Evolutionary conservation across 495 filamentous ascomycete genomes (phyloP).

Genomic region (Penicillium canariense): DNA sequence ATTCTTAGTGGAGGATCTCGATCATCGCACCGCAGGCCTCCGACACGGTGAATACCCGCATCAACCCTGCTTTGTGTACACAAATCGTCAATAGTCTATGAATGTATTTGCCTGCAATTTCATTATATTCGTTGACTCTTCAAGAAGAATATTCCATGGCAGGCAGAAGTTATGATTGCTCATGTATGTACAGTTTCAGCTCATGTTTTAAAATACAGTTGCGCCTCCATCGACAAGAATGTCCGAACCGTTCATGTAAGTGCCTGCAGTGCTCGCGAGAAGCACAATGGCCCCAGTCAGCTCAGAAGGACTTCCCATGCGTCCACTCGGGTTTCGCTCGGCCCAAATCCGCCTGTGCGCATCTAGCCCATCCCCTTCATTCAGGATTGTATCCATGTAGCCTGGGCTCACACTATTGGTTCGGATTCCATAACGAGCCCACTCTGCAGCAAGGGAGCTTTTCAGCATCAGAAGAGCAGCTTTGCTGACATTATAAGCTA

Average conservation of each 20-base stretch:
- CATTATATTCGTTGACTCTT: too few species aligned
- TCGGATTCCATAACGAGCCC: conserved; percentile 60
- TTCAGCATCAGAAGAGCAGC: conserved; percentile 58
- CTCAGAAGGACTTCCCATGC: conserved; percentile 72
- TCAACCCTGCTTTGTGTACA: too few species aligned
- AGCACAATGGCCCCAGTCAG: conserved; percentile 77
- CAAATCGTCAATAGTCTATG: too few species aligned
- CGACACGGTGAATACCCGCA: background rate
- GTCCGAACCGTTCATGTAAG: conserved; percentile 79
- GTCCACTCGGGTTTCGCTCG: conserved; percentile 65
- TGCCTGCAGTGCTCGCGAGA: conserved; percentile 67
- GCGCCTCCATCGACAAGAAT: conserved; percentile 52
- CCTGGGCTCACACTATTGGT: conserved; percentile 70
- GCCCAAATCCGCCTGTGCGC: conserved; percentile 76
- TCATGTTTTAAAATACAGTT: conserved; percentile 8
- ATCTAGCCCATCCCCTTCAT: conserved; percentile 33
- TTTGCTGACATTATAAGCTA: conserved; percentile 69
- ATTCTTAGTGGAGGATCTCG: background rate
- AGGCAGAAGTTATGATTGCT: too few species aligned
- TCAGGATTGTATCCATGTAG: conserved; percentile 81
- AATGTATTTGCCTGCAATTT: too few species aligned
- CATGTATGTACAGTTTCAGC: too few species aligned
- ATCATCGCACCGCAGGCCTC: conserved; percentile 9
- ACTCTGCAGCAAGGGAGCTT: conserved; percentile 64
- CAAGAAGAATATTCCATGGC: too few species aligned